Base-by-base conservation (phyloP, 345 rosid species). In the Eucalyptus cloeziana region DNA sequence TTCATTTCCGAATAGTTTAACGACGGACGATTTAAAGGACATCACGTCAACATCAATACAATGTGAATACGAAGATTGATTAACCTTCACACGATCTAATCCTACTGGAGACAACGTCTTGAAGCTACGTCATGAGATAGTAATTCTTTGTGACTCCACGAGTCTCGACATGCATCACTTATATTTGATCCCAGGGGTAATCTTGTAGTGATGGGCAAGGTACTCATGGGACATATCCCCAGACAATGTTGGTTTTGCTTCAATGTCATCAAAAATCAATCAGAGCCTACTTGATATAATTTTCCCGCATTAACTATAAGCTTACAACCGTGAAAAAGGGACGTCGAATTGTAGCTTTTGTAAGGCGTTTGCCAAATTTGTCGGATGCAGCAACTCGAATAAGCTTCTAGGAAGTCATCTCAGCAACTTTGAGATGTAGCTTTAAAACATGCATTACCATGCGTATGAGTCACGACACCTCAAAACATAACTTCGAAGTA, bases 391-490 rank as follows among this genome's bases (percentile, higher is more conserved):
- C 69, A 62, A 62, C 69, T 62, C 16, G 14, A 4, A 4, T 30
- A 13, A 62, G 16, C 69, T 30, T 62, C 33, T 27, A 2, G 33
- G 24, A 69, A 69, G 44, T 69, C 21, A 6, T 33, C 80, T 69
- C 11, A 8, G 44, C 80, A 69, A 69, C 80, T 33, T 67, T 33
- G 7, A 33, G 80, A 16, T 33, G 80, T 33, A 37, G 21, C 80
- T 69, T 69, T 31, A 31, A 69, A 69, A 69, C 7, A 17, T 31
- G 80, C 80, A 31, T 33, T 69, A 16, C 43, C 22, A 16, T 24
- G 0, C 16, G 21, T 14, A 0, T 0, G 37, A 67, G 40, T 69
- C 13, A 0, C 7, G 12, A 69, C 80, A 69, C 80, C 8, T 69
- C 4, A 1, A 33, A 69, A 33, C 37, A 15, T 33, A 33, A 44